Evolutionary conservation across 2,329 filamentous ascomycete genomes (phyloP), one percentile per base, ranked within the genome.

Genomic region (Ustulina deusta): DNA sequence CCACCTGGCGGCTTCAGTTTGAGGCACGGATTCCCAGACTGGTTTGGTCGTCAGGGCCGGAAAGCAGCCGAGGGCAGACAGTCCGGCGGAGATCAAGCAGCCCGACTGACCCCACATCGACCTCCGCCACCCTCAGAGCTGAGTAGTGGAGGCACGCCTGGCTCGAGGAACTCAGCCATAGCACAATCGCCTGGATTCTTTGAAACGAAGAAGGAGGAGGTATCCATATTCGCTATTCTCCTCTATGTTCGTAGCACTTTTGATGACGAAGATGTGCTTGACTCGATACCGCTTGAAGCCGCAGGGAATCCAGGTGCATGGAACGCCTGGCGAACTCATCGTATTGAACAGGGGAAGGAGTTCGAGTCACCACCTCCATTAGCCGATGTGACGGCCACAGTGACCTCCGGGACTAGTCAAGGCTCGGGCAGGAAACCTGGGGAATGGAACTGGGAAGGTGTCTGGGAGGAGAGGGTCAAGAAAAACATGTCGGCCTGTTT

Each of bases 381-480:
- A 59, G 36, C 56, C 48, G 64, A 68, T 17, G 32, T 63, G 11
- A 56, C 61, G 66, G 60, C 62, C 27, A 64, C 48, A 75, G 59
- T 78, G 77, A 71, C 61, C n/a, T 40, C 63, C 2, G 29, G 63
- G 6, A 57, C 68, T 7, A 55, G 66, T 2, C 54, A 65, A n/a
- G 72, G 66, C 9, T 66, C 76, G 17, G 75, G 80, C 40, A 81
- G 90, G 68, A 84, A 86, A 57, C 93, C 93, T 0, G 92, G 91
- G 6, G 91, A 97, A 74, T 98, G 95, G 95, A 97, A 97, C 77
- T 98, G 95, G 95, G 93, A 97, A 75, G 94, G 95, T 0, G 95
- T 98, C 0, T 99, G 95, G 95, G 93, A 97, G 77, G 91, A 94
- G 71, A 87, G 95, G 62, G 94, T 97, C 0, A 90, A 89, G 79